Conservation (phyloP, 139 green algal species). For the Haematococcus lacustris region DNA sequence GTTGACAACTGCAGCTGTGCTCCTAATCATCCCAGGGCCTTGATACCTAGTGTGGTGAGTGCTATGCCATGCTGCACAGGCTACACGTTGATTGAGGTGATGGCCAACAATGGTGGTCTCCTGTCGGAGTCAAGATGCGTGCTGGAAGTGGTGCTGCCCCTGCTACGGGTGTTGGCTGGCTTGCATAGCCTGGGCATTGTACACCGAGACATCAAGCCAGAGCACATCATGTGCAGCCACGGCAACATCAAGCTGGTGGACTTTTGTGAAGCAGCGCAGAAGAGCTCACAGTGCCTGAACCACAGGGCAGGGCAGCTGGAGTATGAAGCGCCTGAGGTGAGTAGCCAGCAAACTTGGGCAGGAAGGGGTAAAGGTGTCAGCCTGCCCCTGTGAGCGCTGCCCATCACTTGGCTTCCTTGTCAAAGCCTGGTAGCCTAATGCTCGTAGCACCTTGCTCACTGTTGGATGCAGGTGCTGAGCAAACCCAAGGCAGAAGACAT, state of each 20-base stretch:
- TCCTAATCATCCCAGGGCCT: no score
- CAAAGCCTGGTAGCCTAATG: no score
- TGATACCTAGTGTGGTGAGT: no score
- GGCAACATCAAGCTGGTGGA: conserved; percentile 32
- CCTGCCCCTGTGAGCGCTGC: no score
- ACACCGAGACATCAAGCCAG: conserved; percentile 54
- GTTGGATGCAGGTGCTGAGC: no score
- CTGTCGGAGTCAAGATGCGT: conserved; percentile 27
- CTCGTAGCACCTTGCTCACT: no score
- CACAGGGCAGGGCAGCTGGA: conserved; percentile 29
- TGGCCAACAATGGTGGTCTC: conserved; percentile 31
- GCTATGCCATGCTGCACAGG: no score
- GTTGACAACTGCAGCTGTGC: no score
- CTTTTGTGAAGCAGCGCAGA: conserved; percentile 14
- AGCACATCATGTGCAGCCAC: conserved; percentile 49
- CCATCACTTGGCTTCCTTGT: no score
- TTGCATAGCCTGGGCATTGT: conserved; percentile 39
- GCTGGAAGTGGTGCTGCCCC: conserved; percentile 29
- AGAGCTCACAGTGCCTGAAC: conserved; percentile 25
- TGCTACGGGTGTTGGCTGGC: conserved; percentile 21
- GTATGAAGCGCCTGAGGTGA: conserved; percentile 27
- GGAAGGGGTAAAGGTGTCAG: no score
- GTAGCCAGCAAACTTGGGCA: no score
- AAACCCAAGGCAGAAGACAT: conserved; percentile 53
- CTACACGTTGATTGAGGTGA: conserved; percentile 37